Base-by-base conservation (phyloP, 106 monocot species). In the Xerophyta viscosa region DNA sequence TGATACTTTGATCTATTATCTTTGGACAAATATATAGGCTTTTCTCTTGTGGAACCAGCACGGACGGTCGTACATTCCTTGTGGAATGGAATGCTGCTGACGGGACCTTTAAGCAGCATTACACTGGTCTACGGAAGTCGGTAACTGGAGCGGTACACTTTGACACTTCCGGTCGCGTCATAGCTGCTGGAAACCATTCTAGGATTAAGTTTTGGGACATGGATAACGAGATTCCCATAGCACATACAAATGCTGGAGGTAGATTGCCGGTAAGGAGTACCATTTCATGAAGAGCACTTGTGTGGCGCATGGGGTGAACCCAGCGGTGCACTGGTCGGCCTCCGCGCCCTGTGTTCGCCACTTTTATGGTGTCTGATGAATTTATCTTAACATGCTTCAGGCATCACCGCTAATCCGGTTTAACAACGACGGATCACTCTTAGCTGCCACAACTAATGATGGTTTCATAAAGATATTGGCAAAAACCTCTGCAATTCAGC, bases 121-220 rank as follows among this genome's bases (percentile, higher is more conserved):
- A 70, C 53, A 7, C 12, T 49, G 79, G 79, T 8, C 65, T 74
- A 14, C 14, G 61, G 17, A 75, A 65, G 37, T 60, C 51, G 8
- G 48, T 55, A 8, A 6, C 20, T n/a, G 79, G 57, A 3, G 74
- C 65, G 10, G 54, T 74, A 27, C 79, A 80, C 37, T 80, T 80
- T 57, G 79, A 80, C 22, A 65, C 68, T 19, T 54, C 70, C 1
- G 69, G 69, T 53, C 53, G 50, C 4, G 64, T 70, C 48, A 61
- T 80, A 37, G 74, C 79, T 45, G 74, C 65, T 56, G 79, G 79
- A 29, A 74, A 80, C 56, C 74, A 74, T 26, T 47, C 50, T 28
- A 15, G 60, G 54, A 56, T 80, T 41, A 80, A 80, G 46, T 74
- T 70, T 48, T 80, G 79, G 79, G 68, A 74, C 42, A 60, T 80